Percentiles rank a stretch among this genome's conserved stretches.
These are phyloP conservation scores for Magnolia kwangsiensis DNA, from an alignment of 164 flowering plant species.

Conservation along the genomic window DNA sequence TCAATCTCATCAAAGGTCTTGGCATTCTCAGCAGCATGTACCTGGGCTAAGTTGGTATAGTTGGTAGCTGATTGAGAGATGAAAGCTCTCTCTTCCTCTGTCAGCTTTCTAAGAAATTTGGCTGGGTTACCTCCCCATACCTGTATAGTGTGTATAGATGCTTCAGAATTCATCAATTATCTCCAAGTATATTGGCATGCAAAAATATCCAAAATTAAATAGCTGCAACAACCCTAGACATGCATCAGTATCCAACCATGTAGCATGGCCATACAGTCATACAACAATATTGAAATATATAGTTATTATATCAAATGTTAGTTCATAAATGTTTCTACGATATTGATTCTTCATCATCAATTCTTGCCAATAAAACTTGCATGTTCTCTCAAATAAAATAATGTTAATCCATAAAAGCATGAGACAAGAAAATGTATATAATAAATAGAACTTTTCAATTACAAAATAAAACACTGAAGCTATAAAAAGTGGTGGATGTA, in stretches of 20 bases:
- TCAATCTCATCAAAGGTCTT: slow-evolving; percentile 85
- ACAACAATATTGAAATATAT: too few species aligned
- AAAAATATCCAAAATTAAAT: background rate
- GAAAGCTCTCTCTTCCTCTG: slow-evolving; percentile 81
- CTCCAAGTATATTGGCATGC: background rate
- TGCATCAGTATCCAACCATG: background rate
- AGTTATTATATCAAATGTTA: background rate
- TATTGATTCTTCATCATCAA: too few species aligned
- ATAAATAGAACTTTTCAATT: background rate
- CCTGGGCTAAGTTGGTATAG: slow-evolving; percentile 82
- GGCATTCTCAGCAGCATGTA: slow-evolving; percentile 88
- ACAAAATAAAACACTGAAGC: background rate
- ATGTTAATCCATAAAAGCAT: background rate
- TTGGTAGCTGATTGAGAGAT: slow-evolving; percentile 83
- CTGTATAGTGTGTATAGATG: slow-evolving; percentile 27
- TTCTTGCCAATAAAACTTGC: too few species aligned
- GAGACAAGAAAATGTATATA: background rate
- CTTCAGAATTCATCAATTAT: background rate
- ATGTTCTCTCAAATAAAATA: too few species aligned
- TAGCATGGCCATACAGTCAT: background rate
- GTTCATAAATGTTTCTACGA: background rate
- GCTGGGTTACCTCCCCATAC: slow-evolving; percentile 99
- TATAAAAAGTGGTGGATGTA: background rate
- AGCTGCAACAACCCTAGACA: background rate
- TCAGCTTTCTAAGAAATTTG: slow-evolving; percentile 82